Evolutionary conservation across 2,329 filamentous ascomycete genomes (phyloP), one percentile per base, ranked within the genome.

Genomic region (Aspergillus sp.): DNA sequence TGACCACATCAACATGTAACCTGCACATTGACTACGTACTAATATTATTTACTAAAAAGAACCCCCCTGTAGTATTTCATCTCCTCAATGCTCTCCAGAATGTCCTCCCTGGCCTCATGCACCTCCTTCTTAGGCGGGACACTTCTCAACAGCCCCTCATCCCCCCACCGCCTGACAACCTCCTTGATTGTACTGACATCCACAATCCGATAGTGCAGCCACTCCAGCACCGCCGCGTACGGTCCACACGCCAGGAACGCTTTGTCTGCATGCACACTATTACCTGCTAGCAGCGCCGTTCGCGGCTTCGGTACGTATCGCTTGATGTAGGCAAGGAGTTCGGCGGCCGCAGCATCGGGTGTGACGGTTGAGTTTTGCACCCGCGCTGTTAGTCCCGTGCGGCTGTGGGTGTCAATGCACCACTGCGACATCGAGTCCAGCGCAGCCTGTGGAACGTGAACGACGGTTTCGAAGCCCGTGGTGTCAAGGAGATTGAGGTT

Each of bases 131-230:
- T 98, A 61, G 70, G 74, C 12, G 93, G 93, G 26, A 84, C 86
- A 44, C 80, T 78, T 55, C 79, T 78, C 60, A 89, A 69, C 8
- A 90, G 72, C 7, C 84, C 80, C n/a, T 79, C 72, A 1, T 82
- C 81, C 43, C 86, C 87, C 93, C 95, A 99, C 45, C 93, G 83
- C 62, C 86, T 84, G 17, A 88, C 89, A 20, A 91, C 93, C 78
- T 99, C 95, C 77, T 98, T 98, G 69, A 98, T 85, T 47, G 87
- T 84, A 74, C 92, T 97, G 54, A 98, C 91, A 72, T 99, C 95
- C 48, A 98, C 78, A 62, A 99, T 89, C 15, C 95, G 85, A 76
- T 99, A 92, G 75, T 96, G 90, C 64, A 99, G 79, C 74, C 95
- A 85, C 56, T 89, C 84, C 48, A 90, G 76, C 2, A 96, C 86